Conservation (phyloP, 495 filamentous ascomycete genomes). For the Trichoderma reesei region DNA sequence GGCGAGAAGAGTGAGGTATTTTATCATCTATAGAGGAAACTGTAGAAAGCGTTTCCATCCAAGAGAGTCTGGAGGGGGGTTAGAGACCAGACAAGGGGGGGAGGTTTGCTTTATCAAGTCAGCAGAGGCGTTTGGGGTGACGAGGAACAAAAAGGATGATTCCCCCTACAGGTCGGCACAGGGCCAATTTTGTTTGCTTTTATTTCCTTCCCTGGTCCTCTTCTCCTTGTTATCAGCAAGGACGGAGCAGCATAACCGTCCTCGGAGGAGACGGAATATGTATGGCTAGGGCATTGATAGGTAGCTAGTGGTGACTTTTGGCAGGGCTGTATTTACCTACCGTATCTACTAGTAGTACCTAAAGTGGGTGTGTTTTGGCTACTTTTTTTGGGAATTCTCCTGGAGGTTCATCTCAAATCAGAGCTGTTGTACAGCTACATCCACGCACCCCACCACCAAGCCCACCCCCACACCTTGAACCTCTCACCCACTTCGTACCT, state of each 20-base stretch:
- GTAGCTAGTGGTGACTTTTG: too few relatives aligned
- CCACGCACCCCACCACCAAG: background rate
- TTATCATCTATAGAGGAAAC: background rate
- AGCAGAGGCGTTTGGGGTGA: slow-evolving; percentile 5
- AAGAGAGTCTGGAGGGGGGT: background rate
- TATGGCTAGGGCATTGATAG: too few relatives aligned
- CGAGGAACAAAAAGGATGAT: slow-evolving; percentile 1
- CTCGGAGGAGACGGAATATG: too few relatives aligned
- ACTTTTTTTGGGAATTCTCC: too few relatives aligned
- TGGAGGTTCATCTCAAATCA: too few relatives aligned
- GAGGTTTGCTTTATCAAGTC: background rate
- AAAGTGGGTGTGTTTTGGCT: too few relatives aligned
- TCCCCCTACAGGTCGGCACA: slow-evolving; percentile 1
- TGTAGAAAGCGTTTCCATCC: background rate
- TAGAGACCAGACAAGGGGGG: background rate
- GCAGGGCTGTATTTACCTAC: too few relatives aligned
- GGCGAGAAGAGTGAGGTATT: background rate
- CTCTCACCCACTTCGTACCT: too few relatives aligned
- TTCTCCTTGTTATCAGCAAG: too few relatives aligned
- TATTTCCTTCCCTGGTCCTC: background rate
- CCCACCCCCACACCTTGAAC: too few relatives aligned
- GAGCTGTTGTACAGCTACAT: background rate
- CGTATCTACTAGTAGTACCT: too few relatives aligned
- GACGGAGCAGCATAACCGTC: too few relatives aligned
- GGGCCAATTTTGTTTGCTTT: background rate